Conservation (phyloP, 176 grass and related monocot species). For the Zoysia japonica region DNA sequence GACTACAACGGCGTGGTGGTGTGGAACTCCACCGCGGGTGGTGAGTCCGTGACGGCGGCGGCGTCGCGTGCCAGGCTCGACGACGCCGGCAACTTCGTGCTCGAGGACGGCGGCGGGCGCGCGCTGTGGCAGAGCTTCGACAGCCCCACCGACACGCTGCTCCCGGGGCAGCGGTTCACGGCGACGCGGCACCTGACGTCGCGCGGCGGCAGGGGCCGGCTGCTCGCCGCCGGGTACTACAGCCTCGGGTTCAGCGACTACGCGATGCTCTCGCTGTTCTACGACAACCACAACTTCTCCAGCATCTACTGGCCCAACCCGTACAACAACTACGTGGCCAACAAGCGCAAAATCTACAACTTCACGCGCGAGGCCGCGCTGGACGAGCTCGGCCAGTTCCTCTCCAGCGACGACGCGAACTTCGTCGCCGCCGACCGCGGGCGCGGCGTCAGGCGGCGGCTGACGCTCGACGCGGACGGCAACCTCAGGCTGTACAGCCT, state of each 20-base stretch:
- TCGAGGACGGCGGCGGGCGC: neutral
- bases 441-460: constrained; percentile 39
- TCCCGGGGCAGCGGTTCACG: constrained; percentile 50
- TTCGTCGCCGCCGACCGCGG: constrained; percentile 49
- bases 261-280: constrained; percentile 58
- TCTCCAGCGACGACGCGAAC: constrained; percentile 50
- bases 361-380: constrained; percentile 48
- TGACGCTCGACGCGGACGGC: constrained; percentile 67
- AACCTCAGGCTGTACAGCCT: constrained; percentile 75
- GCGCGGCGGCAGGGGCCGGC: neutral
- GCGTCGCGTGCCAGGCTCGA: constrained; percentile 8
- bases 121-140: constrained; percentile 23
- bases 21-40: constrained; percentile 43
- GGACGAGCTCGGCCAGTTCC: constrained; percentile 49
- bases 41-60: neutral
- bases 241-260: constrained; percentile 60
- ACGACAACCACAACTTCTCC: constrained; percentile 51
- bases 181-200: constrained; percentile 39
- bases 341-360: constrained; percentile 60
- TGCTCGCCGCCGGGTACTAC: constrained; percentile 48
- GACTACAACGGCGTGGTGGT: constrained; percentile 45
- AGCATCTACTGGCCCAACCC: constrained; percentile 73
- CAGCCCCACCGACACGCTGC: constrained; percentile 57
- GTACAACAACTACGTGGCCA: constrained; percentile 32
- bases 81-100: constrained; percentile 31